phyloP scores from a whole-genome alignment of 805 yeast species.

The Candida glaebosa region DNA sequence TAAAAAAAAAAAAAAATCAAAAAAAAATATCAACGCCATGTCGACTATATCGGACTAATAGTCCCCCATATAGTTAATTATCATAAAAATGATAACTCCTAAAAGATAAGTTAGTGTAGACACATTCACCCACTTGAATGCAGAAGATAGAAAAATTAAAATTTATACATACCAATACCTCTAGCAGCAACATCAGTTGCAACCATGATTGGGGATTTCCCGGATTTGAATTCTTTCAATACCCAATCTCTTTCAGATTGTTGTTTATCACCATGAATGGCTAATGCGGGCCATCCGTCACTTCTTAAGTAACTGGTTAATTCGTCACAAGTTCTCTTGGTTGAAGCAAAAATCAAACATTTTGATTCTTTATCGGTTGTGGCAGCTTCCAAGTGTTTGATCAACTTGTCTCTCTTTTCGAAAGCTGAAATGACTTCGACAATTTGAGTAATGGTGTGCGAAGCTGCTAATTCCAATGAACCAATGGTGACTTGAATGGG shows the following conservation, averaged over 20 bases:
- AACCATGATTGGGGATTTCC: conserved; percentile 94
- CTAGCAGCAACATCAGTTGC: conserved; percentile 99
- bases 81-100: conserved; percentile 4
- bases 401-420: conserved; percentile 90
- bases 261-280: conserved; percentile 97
- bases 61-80: neutral
- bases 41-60: conserved; percentile 1
- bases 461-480: conserved; percentile 92
- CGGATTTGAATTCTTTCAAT: conserved; percentile 83
- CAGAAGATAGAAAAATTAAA: no score
- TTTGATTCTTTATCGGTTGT: conserved; percentile 69
- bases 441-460: conserved; percentile 90
- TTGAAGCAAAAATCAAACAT: conserved; percentile 87
- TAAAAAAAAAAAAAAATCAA: conserved; percentile 9
- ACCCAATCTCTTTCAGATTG: conserved; percentile 99
- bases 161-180: conserved; percentile 90
- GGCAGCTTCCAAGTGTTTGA: conserved; percentile 79
- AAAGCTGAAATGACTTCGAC: conserved; percentile 89
- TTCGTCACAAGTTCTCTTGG: conserved; percentile 97
- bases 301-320: conserved; percentile 85
- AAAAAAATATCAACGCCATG: conserved; percentile 3
- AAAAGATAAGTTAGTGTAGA: conserved; percentile 5
- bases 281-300: conserved; percentile 98
- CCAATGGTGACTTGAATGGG: conserved; percentile 97
- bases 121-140: neutral